A percentile compares a stretch with the other conserved stretches of the same genome.
These are phyloP conservation scores for Volvox africanus DNA, from an alignment of 139 green algal genomes.

Conservation along the genomic window DNA sequence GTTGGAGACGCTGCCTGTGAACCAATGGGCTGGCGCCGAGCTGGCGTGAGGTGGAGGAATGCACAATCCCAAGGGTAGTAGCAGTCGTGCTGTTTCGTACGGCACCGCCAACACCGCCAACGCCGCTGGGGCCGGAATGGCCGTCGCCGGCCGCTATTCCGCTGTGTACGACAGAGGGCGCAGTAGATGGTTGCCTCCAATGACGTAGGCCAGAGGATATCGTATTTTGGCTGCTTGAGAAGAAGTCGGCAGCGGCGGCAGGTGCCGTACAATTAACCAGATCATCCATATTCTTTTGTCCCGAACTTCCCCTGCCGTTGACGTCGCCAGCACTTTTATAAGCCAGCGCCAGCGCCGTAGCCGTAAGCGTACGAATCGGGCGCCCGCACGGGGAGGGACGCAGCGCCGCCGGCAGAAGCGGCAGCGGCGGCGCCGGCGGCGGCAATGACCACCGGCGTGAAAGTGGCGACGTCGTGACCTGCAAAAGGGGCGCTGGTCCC, in stretches of 20 bases:
- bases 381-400: not conserved
- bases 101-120: not conserved
- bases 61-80: not conserved
- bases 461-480: not conserved
- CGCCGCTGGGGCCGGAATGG: not conserved
- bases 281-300: no score
- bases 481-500: not conserved
- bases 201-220: not conserved
- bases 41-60: not conserved
- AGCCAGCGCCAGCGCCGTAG: not conserved
- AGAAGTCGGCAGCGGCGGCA: no score
- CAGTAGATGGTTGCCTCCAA: not conserved
- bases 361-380: not conserved
- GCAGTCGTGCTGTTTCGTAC: no score
- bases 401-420: not conserved
- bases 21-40: not conserved
- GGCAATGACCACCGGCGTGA: not conserved
- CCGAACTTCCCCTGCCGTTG: no score
- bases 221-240: not conserved
- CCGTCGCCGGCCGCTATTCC: no score
- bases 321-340: no score
- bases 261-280: no score
- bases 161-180: not conserved
- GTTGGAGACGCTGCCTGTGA: not conserved
- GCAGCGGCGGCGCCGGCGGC: no score